These are phyloP conservation scores for Vitis rotundifolia DNA, from an alignment of 164 flowering plant genomes.

Conservation along the genomic window DNA sequence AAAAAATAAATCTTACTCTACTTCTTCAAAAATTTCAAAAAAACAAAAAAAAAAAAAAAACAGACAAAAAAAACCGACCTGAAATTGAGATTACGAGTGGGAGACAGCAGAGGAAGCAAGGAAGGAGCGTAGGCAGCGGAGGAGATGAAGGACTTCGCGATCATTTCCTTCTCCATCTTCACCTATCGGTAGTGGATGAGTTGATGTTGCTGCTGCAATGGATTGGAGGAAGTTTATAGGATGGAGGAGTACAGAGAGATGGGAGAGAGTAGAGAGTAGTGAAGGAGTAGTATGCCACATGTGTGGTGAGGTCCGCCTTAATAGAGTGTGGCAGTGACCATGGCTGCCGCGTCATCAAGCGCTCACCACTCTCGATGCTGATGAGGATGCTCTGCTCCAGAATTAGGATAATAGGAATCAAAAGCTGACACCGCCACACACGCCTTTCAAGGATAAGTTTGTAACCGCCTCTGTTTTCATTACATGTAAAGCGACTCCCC, in stretches of 20 bases:
- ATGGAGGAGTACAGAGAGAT: not conserved
- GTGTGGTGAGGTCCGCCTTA: not conserved
- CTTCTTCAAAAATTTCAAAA: no score
- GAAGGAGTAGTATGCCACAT: not conserved
- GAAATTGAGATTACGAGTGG: conserved; percentile 10
- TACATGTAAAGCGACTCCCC: no score
- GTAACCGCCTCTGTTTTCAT: no score
- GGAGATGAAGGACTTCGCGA: conserved; percentile 7
- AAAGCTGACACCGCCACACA: no score
- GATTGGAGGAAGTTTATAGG: not conserved
- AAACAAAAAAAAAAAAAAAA: no score
- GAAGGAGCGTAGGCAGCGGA: conserved; percentile 1
- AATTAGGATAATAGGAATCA: no score
- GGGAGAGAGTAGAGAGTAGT: not conserved
- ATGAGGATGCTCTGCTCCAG: not conserved
- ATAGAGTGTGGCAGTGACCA: not conserved
- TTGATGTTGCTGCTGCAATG: not conserved
- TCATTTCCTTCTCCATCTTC: conserved; percentile 7
- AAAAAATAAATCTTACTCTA: not conserved
- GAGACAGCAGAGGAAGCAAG: conserved; percentile 8
- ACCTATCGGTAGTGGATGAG: not conserved
- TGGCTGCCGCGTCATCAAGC: conserved; percentile 11
- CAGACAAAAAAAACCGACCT: conserved; percentile 8
- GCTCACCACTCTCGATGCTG: not conserved
- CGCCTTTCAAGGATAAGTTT: no score